Evolutionary conservation across 2,329 filamentous ascomycete species (phyloP).

Genomic region (Talaromyces sp.): DNA sequence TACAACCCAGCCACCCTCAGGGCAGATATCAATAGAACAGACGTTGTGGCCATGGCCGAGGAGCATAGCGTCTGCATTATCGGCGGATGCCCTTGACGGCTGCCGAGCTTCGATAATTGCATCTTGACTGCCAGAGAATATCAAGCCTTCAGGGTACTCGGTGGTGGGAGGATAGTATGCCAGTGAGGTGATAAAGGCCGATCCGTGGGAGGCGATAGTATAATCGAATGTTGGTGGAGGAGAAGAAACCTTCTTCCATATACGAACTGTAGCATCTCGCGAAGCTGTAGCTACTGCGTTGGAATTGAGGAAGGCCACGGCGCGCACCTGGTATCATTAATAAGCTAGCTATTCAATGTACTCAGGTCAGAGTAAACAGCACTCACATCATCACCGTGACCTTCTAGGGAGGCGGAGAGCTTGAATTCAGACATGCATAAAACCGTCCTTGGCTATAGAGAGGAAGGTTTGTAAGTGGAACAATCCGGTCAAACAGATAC

Average conservation of each 20-base stretch:
- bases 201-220: slow-evolving; percentile 71
- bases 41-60: slow-evolving; percentile 85
- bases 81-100: slow-evolving; percentile 59
- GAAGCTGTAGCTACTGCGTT: slow-evolving; percentile 77
- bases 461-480: not conserved
- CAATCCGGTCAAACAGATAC: not conserved
- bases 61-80: slow-evolving; percentile 79
- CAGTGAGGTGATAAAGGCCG: slow-evolving; percentile 82
- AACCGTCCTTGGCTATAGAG: not conserved
- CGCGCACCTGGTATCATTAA: slow-evolving; percentile 67
- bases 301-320: slow-evolving; percentile 69
- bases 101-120: slow-evolving; percentile 86
- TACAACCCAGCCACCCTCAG: slow-evolving; percentile 67
- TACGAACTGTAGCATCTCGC: slow-evolving; percentile 80
- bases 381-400: slow-evolving; percentile 89
- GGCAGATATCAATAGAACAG: slow-evolving; percentile 75
- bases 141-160: slow-evolving; percentile 68
- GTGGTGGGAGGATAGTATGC: slow-evolving; percentile 67
- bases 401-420: slow-evolving; percentile 81
- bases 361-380: not conserved
- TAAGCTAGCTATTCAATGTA: slow-evolving; percentile 23
- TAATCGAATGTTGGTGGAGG: slow-evolving; percentile 68
- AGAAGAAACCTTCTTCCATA: slow-evolving; percentile 68
- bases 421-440: slow-evolving; percentile 64
- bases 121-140: slow-evolving; percentile 85